Evolutionary conservation across 768 basidiomycete species (phyloP), one percentile per base, ranked within the genome.

Genomic region (Tephrocybe sp.): DNA sequence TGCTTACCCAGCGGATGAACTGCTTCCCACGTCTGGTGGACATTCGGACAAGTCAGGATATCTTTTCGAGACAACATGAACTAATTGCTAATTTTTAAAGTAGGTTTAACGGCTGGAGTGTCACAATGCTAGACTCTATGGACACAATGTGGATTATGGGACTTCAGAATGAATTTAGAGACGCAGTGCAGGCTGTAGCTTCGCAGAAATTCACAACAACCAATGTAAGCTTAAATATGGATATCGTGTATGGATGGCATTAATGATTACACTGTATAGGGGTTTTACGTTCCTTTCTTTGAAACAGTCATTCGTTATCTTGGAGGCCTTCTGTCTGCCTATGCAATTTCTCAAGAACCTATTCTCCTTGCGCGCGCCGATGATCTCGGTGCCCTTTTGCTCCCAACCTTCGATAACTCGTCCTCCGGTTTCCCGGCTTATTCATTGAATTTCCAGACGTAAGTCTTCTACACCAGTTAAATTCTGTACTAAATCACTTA

Each of bases 141-240:
- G 89, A 91, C 60, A 88, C 89, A 1, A 82, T 95, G 74, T 80
- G 84, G 71, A 75, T 94, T 38, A 85, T 92, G 82, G 89, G 78
- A 5, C 70, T 92, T n/a, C 68, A 79, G 20, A 74, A 83, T 0
- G 82, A 92, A 56, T 92, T 89, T 59, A 62, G 75, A 33, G 70
- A 79, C 1, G 82, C 83, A 1, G 62, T 89, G 2, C 70, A 75
- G 8, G 69, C 72, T 33, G 69, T 85, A 17, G 69, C 71, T 11
- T 67, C 72, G n/a, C 65, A 70, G 41, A 71, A 71, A 14, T 83
- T 84, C 48, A 48, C 61, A 7, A 54, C 66, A 34, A 32, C 53
- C 48, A n/a, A 61, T 53, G 61, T 73, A 56, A 49, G 72, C 67
- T 14, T 16, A 52, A 36, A n/a, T n/a, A 16, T 17, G 12, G 23